A percentile compares a stretch with the other conserved stretches of the same genome.
phyloP scores from a whole-genome alignment of 352 stramenopile genomes.

The Phytophthora pistaciae region DNA sequence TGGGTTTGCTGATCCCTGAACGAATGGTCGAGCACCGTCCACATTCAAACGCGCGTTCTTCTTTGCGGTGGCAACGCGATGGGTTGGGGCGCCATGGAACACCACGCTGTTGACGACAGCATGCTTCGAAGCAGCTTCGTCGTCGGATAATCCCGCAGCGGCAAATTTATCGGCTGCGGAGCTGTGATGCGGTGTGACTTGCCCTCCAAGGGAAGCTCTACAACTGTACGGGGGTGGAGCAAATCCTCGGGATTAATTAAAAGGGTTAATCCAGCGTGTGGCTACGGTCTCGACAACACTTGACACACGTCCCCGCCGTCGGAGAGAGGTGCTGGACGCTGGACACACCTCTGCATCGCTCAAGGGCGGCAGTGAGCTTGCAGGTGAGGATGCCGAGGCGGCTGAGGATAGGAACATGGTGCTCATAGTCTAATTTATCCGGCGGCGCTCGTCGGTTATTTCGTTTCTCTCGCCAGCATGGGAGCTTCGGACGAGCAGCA shows the following conservation, averaged over 20 bases:
- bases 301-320: conserved; percentile 11
- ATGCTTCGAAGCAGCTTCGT: conserved; percentile 6
- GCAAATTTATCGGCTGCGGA: neutral
- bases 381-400: conserved; percentile 3
- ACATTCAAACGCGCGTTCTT: neutral
- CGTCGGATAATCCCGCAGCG: conserved; percentile 24
- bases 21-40: conserved; percentile 7
- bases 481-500: conserved; percentile 31
- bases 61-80: conserved; percentile 11
- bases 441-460: conserved; percentile 8
- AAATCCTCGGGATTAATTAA: conserved; percentile 30
- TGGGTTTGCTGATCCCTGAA: conserved; percentile 21
- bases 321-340: conserved; percentile 15
- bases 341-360: conserved; percentile 7
- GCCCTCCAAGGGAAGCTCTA: neutral
- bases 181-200: conserved; percentile 5
- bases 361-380: neutral
- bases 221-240: conserved; percentile 4
- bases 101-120: neutral
- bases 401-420: conserved; percentile 16
- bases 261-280: conserved; percentile 18
- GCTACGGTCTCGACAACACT: neutral
- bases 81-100: neutral
- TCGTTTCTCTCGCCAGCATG: conserved; percentile 15
- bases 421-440: conserved; percentile 24